Conservation (phyloP, 306 rosid genomes). For the Cucumis hystrix region DNA sequence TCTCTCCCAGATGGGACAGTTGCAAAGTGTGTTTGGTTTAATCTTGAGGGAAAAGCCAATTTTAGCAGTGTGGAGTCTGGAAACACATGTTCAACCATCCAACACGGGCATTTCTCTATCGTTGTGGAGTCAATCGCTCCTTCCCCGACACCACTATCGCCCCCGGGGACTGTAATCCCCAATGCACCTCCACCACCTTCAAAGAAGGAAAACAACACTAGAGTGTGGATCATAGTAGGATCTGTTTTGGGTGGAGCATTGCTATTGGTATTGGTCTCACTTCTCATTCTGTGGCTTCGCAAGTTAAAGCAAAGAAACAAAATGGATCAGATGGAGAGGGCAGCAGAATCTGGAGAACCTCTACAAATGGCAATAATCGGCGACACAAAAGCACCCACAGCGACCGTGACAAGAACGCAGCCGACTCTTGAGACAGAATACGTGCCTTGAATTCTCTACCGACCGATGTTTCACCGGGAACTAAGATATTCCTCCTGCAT, state of each 20-base stretch:
- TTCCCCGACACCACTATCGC: conserved; percentile 10
- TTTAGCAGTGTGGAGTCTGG: conserved; percentile 41
- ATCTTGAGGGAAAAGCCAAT: conserved; percentile 34
- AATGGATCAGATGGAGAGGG: conserved; percentile 77
- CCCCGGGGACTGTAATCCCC: background rate
- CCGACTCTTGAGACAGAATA: conserved; percentile 85
- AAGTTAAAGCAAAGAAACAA: conserved; percentile 49
- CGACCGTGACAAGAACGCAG: conserved; percentile 74
- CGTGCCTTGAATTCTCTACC: conserved; percentile 38
- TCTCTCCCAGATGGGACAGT: conserved; percentile 31
- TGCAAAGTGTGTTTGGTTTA: conserved; percentile 55
- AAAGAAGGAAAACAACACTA: conserved; percentile 25
- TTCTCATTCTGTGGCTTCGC: conserved; percentile 41
- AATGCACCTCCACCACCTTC: conserved; percentile 3
- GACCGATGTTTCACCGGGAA: background rate
- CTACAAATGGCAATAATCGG: conserved; percentile 75
- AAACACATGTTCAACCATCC: conserved; percentile 36
- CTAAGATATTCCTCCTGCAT: background rate
- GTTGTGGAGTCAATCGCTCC: conserved; percentile 40
- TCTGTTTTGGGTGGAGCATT: conserved; percentile 66
- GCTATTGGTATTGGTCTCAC: conserved; percentile 31
- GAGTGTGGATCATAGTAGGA: conserved; percentile 63
- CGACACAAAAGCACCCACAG: conserved; percentile 78
- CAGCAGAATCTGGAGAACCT: conserved; percentile 79
- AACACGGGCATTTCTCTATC: conserved; percentile 84